Evolutionary conservation across 2,329 filamentous ascomycete species (phyloP), one percentile per base, ranked within the genome.

Genomic region (Laburnicola sp.): DNA sequence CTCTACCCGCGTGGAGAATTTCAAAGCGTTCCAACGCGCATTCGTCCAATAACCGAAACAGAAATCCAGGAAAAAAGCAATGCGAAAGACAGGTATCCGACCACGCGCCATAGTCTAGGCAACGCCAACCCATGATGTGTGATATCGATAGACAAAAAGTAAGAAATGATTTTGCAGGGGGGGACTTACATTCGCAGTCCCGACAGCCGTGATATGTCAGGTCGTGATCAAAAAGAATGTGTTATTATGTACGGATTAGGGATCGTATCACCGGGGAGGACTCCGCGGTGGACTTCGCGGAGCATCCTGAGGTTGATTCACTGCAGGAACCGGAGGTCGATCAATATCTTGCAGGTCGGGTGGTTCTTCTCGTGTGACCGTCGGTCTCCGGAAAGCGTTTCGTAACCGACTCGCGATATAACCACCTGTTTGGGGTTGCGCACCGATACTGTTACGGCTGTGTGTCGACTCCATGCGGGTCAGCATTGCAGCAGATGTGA

Each of bases 401-500:
- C 68, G 63, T 56, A 71, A 48, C 31, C 66, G 62, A 47, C 64
- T 70, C 30, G 47, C 38, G 10, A 48, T 45, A 1, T 50, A 40
- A 32, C 47, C 47, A 9, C 50, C 49, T 22, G 56, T 53, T 10
- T 56, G 58, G 25, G 55, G 56, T 11, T 53, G 27, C 3, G 43
- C 52, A 21, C 54, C 55, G 25, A 62, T 46, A 57, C 68, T 70
- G 36, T 65, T 65, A 3, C 66, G 64, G 37, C 67, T 71, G 26
- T 72, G 68, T 10, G 70, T 51, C 81, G 88, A 92, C 76, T 97
- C 94, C 59, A 96, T 84, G 56, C 91, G 83, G 41, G 86, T 87
- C 59, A 99, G 76, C 69, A 93, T 86, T 32, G 91, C 91, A 10
- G 92, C 92, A 26, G 89, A 92, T 0, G 93, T 96, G 67, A 97